Evolutionary conservation across 768 basidiomycete genomes (phyloP).

Genomic region (Zangia roseola): DNA sequence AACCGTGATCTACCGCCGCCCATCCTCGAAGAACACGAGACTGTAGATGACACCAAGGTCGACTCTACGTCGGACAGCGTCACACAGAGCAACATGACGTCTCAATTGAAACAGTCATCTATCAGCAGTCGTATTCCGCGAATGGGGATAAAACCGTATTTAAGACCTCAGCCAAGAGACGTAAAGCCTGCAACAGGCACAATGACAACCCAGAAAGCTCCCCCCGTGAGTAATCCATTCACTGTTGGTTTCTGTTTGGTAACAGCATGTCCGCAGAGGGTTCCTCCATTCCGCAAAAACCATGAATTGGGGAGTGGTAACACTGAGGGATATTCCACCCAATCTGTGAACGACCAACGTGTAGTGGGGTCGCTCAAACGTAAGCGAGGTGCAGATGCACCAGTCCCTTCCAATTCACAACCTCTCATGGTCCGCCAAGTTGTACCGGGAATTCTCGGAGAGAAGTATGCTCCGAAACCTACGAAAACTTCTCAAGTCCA

Average conservation of each 20-base stretch:
- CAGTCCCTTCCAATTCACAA: constrained; percentile 19
- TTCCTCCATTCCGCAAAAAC: constrained; percentile 12
- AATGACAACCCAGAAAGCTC: constrained; percentile 4
- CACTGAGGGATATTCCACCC: constrained; percentile 8
- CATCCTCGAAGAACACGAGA: constrained; percentile 35
- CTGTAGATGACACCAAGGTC: not conserved
- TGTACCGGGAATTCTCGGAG: constrained; percentile 33
- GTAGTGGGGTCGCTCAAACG: constrained; percentile 31
- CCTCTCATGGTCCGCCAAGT: constrained; percentile 37
- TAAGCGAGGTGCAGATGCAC: constrained; percentile 21
- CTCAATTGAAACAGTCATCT: constrained; percentile 46
- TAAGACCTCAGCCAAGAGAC: constrained; percentile 33
- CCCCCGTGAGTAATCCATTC: constrained; percentile 17
- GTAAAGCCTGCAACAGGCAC: constrained; percentile 4
- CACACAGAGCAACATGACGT: constrained; percentile 34
- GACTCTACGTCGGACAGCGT: constrained; percentile 16
- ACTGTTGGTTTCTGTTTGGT: not conserved
- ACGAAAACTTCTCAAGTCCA: constrained; percentile 16
- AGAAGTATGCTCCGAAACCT: constrained; percentile 28
- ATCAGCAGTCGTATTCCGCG: constrained; percentile 60
- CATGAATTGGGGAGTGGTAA: constrained; percentile 5
- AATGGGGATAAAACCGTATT: constrained; percentile 58
- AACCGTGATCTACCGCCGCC: constrained; percentile 22
- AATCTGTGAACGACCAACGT: constrained; percentile 6
- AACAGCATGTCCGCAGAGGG: constrained; percentile 5